These are phyloP conservation scores for Didymellaceae sp. DNA, from an alignment of 2,329 filamentous ascomycete species.

Conservation along the genomic window DNA sequence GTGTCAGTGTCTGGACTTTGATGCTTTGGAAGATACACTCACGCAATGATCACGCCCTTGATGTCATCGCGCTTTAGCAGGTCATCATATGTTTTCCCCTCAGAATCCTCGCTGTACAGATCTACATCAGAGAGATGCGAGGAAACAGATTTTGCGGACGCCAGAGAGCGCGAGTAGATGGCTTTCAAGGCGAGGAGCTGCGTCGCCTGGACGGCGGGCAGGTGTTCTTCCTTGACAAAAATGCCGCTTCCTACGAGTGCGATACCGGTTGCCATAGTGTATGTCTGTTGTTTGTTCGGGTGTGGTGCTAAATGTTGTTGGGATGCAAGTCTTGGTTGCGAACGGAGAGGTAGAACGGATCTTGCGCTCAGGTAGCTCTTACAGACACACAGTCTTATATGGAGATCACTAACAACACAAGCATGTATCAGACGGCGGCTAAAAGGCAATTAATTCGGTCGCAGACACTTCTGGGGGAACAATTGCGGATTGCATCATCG, in stretches of 20 bases:
- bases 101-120: constrained; percentile 64
- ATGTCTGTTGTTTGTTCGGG: neutral
- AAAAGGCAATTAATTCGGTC: constrained; percentile 22
- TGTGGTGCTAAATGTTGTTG: neutral
- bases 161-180: constrained; percentile 68
- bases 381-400: neutral
- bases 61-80: constrained; percentile 63
- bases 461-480: neutral
- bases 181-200: constrained; percentile 65
- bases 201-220: constrained; percentile 66
- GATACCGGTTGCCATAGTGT: constrained; percentile 55
- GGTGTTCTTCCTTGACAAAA: constrained; percentile 65
- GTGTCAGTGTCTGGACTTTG: neutral
- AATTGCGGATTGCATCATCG: constrained; percentile 11
- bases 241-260: constrained; percentile 70
- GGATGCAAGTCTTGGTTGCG: neutral
- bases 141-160: constrained; percentile 57
- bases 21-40: constrained; percentile 18
- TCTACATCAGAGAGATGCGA: constrained; percentile 54
- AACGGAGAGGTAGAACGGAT: neutral
- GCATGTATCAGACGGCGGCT: constrained; percentile 21
- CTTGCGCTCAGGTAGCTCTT: neutral
- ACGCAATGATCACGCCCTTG: constrained; percentile 62
- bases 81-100: constrained; percentile 57
- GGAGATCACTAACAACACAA: neutral